A percentile compares a stretch with the other conserved stretches of the same genome.
Evolutionary conservation across 371 early-diverging fungal species (phyloP).

Genomic region (Rhizopus arrhizus): DNA sequence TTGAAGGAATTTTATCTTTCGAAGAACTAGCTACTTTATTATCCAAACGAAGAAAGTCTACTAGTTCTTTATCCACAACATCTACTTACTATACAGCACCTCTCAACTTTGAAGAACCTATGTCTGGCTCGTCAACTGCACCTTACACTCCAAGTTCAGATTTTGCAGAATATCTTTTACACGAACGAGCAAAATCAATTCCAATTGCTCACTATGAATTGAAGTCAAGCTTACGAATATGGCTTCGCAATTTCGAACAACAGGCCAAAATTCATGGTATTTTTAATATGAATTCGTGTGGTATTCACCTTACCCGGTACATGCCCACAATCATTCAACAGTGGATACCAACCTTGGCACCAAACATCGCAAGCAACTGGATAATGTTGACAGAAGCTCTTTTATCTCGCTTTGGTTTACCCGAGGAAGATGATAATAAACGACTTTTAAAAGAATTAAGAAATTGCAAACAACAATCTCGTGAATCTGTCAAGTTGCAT

Average conservation of each 20-base stretch:
- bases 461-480: background rate
- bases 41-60: background rate
- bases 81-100: background rate
- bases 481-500: conserved; percentile 9
- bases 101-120: background rate
- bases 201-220: background rate
- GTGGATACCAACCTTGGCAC: background rate
- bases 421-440: conserved; percentile 9
- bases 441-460: conserved; percentile 3
- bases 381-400: background rate
- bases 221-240: conserved; percentile 1
- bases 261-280: conserved; percentile 5
- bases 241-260: background rate
- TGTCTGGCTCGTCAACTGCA: background rate
- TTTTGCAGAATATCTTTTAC: background rate
- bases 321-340: conserved; percentile 7
- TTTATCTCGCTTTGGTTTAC: conserved; percentile 3
- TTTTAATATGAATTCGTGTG: background rate
- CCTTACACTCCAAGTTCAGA: background rate
- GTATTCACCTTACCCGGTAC: background rate
- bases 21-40: background rate
- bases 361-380: background rate
- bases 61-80: background rate
- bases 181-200: conserved; percentile 2
- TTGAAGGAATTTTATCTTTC: conserved; percentile 5